Percentiles rank a stretch among this genome's conserved stretches.
These are phyloP conservation scores for Stropharia rugosoannulata DNA, from an alignment of 768 basidiomycete genomes.

Conservation along the genomic window DNA sequence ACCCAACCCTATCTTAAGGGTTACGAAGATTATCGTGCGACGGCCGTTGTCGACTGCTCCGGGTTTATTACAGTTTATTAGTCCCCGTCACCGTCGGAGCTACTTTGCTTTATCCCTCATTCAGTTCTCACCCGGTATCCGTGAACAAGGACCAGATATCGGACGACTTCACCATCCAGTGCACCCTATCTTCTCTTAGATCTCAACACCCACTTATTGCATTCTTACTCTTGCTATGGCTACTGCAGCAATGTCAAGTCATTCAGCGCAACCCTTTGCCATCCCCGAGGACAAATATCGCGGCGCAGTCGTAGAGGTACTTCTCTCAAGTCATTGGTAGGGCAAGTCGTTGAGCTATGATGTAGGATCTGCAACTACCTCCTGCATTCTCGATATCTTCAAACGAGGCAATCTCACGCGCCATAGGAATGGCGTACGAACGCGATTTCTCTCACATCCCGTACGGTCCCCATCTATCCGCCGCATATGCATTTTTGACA, in stretches of 20 bases:
- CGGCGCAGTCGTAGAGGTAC: slow-evolving; percentile 89
- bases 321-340: neutral
- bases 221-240: slow-evolving; percentile 9
- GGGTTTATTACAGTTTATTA: neutral
- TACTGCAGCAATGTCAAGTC: slow-evolving; percentile 17
- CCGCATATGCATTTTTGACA: neutral
- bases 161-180: neutral
- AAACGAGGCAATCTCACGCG: slow-evolving; percentile 68
- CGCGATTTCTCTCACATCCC: slow-evolving; percentile 94
- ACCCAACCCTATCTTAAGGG: slow-evolving; percentile 7
- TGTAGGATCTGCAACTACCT: slow-evolving; percentile 79
- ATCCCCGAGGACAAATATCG: slow-evolving; percentile 59
- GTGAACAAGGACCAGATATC: neutral
- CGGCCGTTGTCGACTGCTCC: neutral
- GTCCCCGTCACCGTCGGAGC: neutral
- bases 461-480: slow-evolving; percentile 35
- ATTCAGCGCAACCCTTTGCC: slow-evolving; percentile 12
- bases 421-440: slow-evolving; percentile 88
- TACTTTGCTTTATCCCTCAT: neutral
- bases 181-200: neutral
- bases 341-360: neutral
- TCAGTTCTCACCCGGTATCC: neutral
- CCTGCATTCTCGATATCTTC: slow-evolving; percentile 84
- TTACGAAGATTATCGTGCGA: slow-evolving; percentile 1
- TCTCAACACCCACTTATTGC: neutral